phyloP scores from a whole-genome alignment of 805 yeast species.

The Starmera dryadoides region DNA sequence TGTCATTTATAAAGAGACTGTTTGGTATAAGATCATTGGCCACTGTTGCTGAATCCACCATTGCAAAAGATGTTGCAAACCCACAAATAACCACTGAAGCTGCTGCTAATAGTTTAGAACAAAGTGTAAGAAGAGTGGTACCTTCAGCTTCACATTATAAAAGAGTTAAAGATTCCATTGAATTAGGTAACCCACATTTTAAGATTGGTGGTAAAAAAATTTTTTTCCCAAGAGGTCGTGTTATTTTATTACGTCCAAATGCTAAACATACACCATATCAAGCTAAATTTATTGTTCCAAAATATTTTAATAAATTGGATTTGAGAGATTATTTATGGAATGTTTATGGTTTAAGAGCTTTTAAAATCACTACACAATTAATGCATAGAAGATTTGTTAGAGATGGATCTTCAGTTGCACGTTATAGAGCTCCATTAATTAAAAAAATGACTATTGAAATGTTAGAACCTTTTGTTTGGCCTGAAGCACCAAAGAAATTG shows the following conservation, averaged over 20 bases:
- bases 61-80: conserved; percentile 2
- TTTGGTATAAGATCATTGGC: conserved; percentile 22
- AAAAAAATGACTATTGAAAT: conserved; percentile 97
- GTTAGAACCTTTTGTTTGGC: conserved; percentile 96
- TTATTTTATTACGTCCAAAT: conserved; percentile 77
- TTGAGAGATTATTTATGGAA: conserved; percentile 89
- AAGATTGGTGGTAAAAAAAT: conserved; percentile 67
- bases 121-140: no score
- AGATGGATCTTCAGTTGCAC: conserved; percentile 50
- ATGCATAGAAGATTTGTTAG: conserved; percentile 64
- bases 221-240: conserved; percentile 80
- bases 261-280: conserved; percentile 98
- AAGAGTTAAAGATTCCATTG: conserved; percentile 42
- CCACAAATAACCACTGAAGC: conserved; percentile 4
- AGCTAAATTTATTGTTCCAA: conserved; percentile 93
- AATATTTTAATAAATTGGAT: conserved; percentile 88
- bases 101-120: conserved; percentile 19
- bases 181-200: conserved; percentile 70
- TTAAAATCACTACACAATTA: conserved; percentile 81
- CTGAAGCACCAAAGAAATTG: conserved; percentile 46
- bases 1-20: neutral
- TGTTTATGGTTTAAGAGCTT: conserved; percentile 83
- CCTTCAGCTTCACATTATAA: conserved; percentile 5
- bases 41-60: conserved; percentile 12
- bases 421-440: conserved; percentile 72